Evolutionary conservation across 2,329 filamentous ascomycete species (phyloP), one percentile per base, ranked within the genome.

Genomic region (Penicillium sp.): DNA sequence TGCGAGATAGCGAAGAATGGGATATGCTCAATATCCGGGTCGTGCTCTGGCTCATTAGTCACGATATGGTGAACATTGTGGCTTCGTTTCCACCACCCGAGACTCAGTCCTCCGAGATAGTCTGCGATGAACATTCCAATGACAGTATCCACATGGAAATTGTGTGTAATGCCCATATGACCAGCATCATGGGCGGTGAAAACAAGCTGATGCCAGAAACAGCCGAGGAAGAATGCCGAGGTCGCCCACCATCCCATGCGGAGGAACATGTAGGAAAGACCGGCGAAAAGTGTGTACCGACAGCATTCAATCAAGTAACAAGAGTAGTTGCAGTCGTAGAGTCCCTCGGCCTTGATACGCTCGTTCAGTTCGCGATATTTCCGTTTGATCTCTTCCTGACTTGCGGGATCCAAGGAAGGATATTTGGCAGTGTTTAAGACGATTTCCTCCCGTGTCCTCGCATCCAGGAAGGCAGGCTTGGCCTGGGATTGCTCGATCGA

Each of bases 61-160:
- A 97, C 89, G 64, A 97, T 92, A 69, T 97, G 93, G 71, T 97
- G 93, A 9, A 97, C 92, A 69, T 97, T 97, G 75, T 97, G 93
- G 71, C 87, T 97, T 59, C 86, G 83, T 76, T 97, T 97, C 93
- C 94, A 99, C 94, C 94, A 99, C 43, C 93, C 90, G 52, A 96
- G 77, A 26, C 91, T 96, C 34, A 99, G 76, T 0, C 94, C 94
- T 37, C 94, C 94, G 20, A 94, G 78, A 66, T 89, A 97, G 72
- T 96, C 89, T 51, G 92, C 92, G 67, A 97, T 89, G 61, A 96
- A 77, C 69, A 97, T 96, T 47, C 91, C 93, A 60, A 99, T 90
- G 47, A 89, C 81, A 2, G 88, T 89, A 73, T 99, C 94, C 37
- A 85, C 76, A 48, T 89, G 86, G 72, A 93, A 97, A 70, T 88